Evolutionary conservation across 2,329 filamentous ascomycete species (phyloP), one percentile per base, ranked within the genome.

Genomic region (Botrytis tulipae): DNA sequence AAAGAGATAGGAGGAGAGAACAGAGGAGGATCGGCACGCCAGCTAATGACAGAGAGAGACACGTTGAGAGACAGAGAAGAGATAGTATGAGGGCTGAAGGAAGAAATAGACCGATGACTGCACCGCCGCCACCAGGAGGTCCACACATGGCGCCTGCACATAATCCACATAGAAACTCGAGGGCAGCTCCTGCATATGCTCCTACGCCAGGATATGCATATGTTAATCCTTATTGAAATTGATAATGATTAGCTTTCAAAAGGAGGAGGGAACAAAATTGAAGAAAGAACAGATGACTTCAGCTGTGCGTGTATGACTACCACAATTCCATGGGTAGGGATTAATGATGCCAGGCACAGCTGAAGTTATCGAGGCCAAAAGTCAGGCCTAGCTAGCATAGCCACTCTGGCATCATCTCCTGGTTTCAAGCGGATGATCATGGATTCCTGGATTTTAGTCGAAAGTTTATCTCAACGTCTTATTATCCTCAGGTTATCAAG

Each of bases 171-270:
- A 29, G 66, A 37, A 68, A 16, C 44, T 72, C 71, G 51, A 73
- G 71, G 42, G 66, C 22, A 25, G 12, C 48, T 44, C 54, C 71
- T 35, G 29, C 42, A 44, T 70, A 73, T 63, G 74, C 75, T 35
- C 75, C 75, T 20, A 70, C 74, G 22, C 70, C 62, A 16, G 74
- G 75, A 32, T 76, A 74, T 73, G 70, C 68, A 12, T 76, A 76
- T 73, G 74, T 76, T 29, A 54, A 25, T 12, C 67, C 72, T 44
- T 73, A 73, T 60, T 73, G 71, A 73, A 46, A 57, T n/a, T 59
- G 29, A 72, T 44, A 25, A 72, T 37, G 37, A 66, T 18, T 16
- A n/a, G 12, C 14, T 18, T 29, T 57, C n/a, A 57, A 16, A n/a
- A 14, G 66, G 57, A 29, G 35, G 20, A 37, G 40, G 16, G 48